Base-by-base conservation (phyloP, 306 rosid genomes). In the Albizia julibrissin region DNA sequence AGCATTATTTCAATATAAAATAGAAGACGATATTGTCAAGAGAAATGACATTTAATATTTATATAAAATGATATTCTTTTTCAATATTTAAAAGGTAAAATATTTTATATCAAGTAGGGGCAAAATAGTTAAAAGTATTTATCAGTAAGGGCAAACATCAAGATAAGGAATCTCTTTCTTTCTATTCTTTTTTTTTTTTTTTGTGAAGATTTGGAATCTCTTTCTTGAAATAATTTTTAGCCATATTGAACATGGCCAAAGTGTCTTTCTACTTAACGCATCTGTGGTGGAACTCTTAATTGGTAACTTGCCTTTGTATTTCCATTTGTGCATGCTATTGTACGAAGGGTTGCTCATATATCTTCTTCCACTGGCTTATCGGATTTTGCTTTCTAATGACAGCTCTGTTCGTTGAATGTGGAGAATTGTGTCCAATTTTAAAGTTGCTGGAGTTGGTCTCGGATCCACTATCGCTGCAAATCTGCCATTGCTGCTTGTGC, bases 331-430 rank as follows among this genome's bases (percentile, higher is more conserved):
- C 81, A 59, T 58, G 61, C 74, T 26, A 42, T 72, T 82, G 77
- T 64, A 75, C 16, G 46, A 22, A 26, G 43, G 31, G 58, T 81
- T 78, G 80, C 47, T 56, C 71, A 40, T 83, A 64, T 81, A 62
- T 77, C 47, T 83, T 33, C 75, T 68, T 37, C 40, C 40, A 49
- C 46, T 59, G 73, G 56, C 62, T 52, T 78, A 43, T 71, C 56
- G 40, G 56, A 39, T 66, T 73, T 84, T 81, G 67, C 85, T 85
- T 77, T 29, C 80, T 77, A 29, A 65, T 49, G 52, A 49, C 84
- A 82, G 82, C 70, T 82, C 70, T 54, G 43, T 69, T 46, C 77
- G 22, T 40, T 64, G 54, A 66, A 42, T 59, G 65, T n/a, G 81
- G 66, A 83, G 69, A 76, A 74, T 50, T 77, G 49, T 29, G 61